A percentile compares a stretch with the other conserved stretches of the same genome.
These are phyloP conservation scores for Crithidia fasciculata DNA, from an alignment of 208 protist species.

Conservation along the genomic window DNA sequence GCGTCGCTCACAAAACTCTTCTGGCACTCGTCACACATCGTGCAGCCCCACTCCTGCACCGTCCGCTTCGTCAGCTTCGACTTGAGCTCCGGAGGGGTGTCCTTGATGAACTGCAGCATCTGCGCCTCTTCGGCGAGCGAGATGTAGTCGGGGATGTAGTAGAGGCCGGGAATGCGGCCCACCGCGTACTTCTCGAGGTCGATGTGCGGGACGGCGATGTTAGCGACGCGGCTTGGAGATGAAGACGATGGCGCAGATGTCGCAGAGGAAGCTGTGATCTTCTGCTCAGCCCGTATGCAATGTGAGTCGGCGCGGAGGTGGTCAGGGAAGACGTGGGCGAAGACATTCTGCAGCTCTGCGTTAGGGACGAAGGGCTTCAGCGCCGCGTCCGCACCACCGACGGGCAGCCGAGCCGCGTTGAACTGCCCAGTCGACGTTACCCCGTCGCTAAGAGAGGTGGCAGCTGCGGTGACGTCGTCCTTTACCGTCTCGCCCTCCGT, in stretches of 20 bases:
- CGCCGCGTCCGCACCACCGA: constrained; percentile 46
- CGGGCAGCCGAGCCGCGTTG: constrained; percentile 84
- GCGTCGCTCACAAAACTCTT: constrained; percentile 88
- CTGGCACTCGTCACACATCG: constrained; percentile 86
- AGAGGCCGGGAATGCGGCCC: constrained; percentile 69
- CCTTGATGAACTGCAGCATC: constrained; percentile 62
- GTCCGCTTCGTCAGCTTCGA: constrained; percentile 82
- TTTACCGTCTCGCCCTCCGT: neutral
- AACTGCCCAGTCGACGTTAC: constrained; percentile 54
- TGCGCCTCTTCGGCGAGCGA: constrained; percentile 73
- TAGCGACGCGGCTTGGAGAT: neutral
- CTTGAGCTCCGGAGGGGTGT: constrained; percentile 80
- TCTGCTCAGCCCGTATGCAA: constrained; percentile 35
- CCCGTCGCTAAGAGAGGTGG: neutral
- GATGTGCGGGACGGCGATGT: constrained; percentile 40
- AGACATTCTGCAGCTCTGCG: constrained; percentile 58
- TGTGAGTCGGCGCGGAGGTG: constrained; percentile 65
- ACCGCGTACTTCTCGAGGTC: constrained; percentile 72
- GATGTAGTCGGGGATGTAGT: constrained; percentile 92
- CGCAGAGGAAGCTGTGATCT: neutral
- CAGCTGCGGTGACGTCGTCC: too few relatives aligned
- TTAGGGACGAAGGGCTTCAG: constrained; percentile 45
- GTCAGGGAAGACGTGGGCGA: constrained; percentile 77
- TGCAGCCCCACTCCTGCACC: constrained; percentile 91
- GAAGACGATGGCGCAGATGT: neutral